Conservation (phyloP, 495 filamentous ascomycete genomes). For the Neurospora pannonica region DNA sequence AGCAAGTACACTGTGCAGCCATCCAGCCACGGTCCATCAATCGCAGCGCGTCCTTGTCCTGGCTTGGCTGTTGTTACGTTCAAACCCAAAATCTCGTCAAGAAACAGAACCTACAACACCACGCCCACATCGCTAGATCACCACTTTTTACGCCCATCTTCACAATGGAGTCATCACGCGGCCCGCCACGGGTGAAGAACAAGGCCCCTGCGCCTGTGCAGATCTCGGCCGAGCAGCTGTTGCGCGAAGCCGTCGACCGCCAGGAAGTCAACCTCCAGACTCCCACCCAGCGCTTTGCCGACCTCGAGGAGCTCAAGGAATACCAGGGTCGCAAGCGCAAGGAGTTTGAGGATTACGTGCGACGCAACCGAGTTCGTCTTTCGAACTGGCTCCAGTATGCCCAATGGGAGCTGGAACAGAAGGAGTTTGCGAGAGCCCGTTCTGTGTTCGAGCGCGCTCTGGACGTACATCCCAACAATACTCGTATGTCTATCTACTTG, state of each 20-base stretch:
- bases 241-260: conserved; percentile 94
- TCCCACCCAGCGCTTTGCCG: conserved; percentile 89
- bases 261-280: conserved; percentile 83
- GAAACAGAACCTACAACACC: not conserved
- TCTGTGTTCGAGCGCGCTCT: conserved; percentile 93
- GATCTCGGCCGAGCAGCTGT: conserved; percentile 93
- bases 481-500: conserved; percentile 47
- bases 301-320: conserved; percentile 96
- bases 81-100: not conserved
- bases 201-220: conserved; percentile 82
- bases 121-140: not conserved
- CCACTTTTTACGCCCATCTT: not conserved
- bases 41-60: not conserved
- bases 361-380: conserved; percentile 88
- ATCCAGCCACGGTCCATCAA: not conserved
- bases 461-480: conserved; percentile 79
- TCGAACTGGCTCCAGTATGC: conserved; percentile 99
- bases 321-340: conserved; percentile 92
- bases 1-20: not conserved
- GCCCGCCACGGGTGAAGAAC: conserved; percentile 94
- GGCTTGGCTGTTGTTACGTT: not conserved
- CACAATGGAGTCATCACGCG: conserved; percentile 85
- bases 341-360: conserved; percentile 97
- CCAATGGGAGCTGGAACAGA: conserved; percentile 95
- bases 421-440: conserved; percentile 92